Evolutionary conservation across 2,329 filamentous ascomycete species (phyloP).

Genomic region (Colletotrichum destructivum): DNA sequence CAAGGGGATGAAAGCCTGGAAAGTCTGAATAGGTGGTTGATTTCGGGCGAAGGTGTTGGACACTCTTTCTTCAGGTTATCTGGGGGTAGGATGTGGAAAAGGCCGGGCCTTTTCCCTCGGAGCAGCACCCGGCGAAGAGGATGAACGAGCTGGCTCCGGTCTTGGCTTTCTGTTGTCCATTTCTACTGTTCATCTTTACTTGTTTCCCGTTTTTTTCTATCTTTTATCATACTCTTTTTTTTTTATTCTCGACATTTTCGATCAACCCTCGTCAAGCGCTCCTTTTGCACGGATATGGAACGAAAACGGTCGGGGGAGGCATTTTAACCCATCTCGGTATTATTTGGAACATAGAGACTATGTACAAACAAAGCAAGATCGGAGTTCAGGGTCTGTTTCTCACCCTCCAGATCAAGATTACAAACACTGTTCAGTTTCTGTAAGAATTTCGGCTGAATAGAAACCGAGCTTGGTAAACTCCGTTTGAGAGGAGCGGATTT

Average conservation of each 20-base stretch:
- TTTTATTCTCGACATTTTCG: not conserved
- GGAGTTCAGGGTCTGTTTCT: constrained; percentile 3
- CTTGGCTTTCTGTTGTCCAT: constrained; percentile 7
- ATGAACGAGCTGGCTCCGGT: not conserved
- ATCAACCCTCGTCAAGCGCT: not conserved
- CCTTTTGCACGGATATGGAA: not conserved
- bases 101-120: constrained; percentile 36
- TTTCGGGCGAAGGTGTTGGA: too few species aligned
- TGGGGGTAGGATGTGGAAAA: constrained; percentile 13
- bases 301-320: not conserved
- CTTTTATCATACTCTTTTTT: not conserved
- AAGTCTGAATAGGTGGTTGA: too few species aligned
- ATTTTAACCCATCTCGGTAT: not conserved
- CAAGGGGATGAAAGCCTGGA: not conserved
- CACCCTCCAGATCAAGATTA: not conserved
- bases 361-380: constrained; percentile 32
- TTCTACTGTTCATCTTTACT: not conserved
- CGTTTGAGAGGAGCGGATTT: not conserved
- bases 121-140: not conserved
- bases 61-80: too few species aligned
- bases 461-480: not conserved
- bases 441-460: too few species aligned
- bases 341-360: constrained; percentile 25
- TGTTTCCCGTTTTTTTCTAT: constrained; percentile 2
- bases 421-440: too few species aligned